These are phyloP conservation scores for Spiromastix sp. DNA, from an alignment of 2,329 filamentous ascomycete species.

Conservation along the genomic window DNA sequence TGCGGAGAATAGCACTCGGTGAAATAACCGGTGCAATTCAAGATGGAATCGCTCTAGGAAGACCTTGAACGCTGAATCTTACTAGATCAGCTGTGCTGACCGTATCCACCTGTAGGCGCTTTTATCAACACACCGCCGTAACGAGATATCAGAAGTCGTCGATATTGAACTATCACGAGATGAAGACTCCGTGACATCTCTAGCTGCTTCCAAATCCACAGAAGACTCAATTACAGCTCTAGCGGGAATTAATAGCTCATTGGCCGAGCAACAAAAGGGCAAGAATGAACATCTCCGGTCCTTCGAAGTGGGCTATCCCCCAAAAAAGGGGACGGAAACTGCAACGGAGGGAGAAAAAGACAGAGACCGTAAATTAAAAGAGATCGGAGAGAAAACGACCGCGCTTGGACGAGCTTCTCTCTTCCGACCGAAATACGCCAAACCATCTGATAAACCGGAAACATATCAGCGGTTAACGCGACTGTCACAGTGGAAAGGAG, in stretches of 20 bases:
- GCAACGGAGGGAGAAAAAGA: conserved; percentile 12
- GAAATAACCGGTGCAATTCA: too few species aligned
- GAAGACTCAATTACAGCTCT: conserved; percentile 46
- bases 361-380: conserved; percentile 11
- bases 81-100: too few species aligned
- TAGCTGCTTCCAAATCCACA: conserved; percentile 57
- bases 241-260: conserved; percentile 76
- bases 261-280: conserved; percentile 59
- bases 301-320: conserved; percentile 53
- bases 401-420: conserved; percentile 41
- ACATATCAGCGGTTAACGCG: conserved; percentile 50
- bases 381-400: conserved; percentile 15
- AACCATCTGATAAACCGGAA: conserved; percentile 38
- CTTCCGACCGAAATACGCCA: conserved; percentile 33
- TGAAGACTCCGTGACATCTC: conserved; percentile 80
- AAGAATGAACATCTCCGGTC: conserved; percentile 78
- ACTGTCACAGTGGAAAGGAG: conserved; percentile 44
- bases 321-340: conserved; percentile 34
- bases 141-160: conserved; percentile 53
- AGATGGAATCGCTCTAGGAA: too few species aligned
- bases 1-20: too few species aligned
- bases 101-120: conserved; percentile 43
- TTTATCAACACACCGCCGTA: conserved; percentile 57
- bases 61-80: too few species aligned
- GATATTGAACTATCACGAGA: conserved; percentile 70